Evolutionary conservation across 768 basidiomycete species (phyloP).

Genomic region (Tulasnella sp.): DNA sequence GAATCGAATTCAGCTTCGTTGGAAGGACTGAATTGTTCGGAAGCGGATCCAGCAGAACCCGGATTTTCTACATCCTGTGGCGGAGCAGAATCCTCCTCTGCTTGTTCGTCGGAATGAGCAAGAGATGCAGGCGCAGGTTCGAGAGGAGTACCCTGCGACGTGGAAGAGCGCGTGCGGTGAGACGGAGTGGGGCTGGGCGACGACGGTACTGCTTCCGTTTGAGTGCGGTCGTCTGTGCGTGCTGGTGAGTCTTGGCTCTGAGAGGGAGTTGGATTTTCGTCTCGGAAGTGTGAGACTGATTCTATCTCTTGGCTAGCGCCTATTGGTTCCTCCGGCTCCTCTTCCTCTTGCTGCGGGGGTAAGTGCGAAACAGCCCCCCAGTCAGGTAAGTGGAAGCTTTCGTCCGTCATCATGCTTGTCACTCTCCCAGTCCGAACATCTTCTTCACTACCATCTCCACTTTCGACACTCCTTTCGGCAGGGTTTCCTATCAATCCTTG

Average conservation of each 20-base stretch:
- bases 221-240: background rate
- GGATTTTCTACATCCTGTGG: background rate
- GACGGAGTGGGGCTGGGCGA: background rate
- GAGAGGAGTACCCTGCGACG: background rate
- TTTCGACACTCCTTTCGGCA: background rate
- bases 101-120: background rate
- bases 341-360: background rate
- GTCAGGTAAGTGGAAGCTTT: background rate
- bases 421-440: background rate
- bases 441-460: background rate
- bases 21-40: background rate
- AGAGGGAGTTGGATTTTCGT: background rate
- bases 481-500: slow-evolving; percentile 18
- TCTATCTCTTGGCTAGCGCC: background rate
- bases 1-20: background rate
- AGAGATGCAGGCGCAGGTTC: background rate
- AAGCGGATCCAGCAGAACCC: background rate
- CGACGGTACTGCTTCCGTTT: background rate
- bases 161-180: background rate
- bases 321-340: background rate
- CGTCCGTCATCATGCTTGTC: slow-evolving; percentile 5
- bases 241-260: background rate
- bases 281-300: background rate
- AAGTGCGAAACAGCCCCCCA: background rate
- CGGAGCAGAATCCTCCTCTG: background rate